These are phyloP conservation scores for Nemania sp. DNA, from an alignment of 2,329 filamentous ascomycete genomes.

Conservation along the genomic window DNA sequence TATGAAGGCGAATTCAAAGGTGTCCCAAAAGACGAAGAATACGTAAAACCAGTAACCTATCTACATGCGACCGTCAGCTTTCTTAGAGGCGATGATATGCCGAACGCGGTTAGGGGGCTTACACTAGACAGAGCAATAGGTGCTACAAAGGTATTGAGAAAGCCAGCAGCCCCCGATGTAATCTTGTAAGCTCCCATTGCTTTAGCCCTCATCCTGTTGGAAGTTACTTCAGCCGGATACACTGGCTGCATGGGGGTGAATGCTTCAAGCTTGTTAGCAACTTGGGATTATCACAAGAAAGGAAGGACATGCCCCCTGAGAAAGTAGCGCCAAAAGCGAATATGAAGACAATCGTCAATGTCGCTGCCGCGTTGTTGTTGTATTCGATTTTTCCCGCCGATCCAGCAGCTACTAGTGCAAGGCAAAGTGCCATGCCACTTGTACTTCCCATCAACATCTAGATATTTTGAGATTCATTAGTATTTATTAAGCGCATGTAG, in stretches of 20 bases:
- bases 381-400: conserved; percentile 42
- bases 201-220: conserved; percentile 45
- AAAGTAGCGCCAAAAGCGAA: conserved; percentile 45
- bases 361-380: conserved; percentile 41
- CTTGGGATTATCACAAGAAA: neutral
- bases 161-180: conserved; percentile 43
- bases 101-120: conserved; percentile 21
- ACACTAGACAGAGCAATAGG: conserved; percentile 37
- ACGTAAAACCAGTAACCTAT: conserved; percentile 45
- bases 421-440: conserved; percentile 42
- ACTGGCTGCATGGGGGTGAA: conserved; percentile 45
- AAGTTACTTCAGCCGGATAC: conserved; percentile 44
- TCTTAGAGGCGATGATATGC: neutral
- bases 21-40: conserved; percentile 44
- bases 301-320: conserved; percentile 27
- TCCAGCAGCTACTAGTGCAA: conserved; percentile 43
- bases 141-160: conserved; percentile 41
- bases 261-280: conserved; percentile 32
- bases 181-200: conserved; percentile 43
- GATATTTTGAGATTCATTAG: neutral
- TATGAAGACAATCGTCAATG: conserved; percentile 44
- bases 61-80: conserved; percentile 10
- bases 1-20: conserved; percentile 40
- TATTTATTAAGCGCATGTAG: neutral
- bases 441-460: conserved; percentile 44